These are phyloP conservation scores for Coemansia aciculifera DNA, from an alignment of 192 early-diverging fungal species.

Conservation along the genomic window DNA sequence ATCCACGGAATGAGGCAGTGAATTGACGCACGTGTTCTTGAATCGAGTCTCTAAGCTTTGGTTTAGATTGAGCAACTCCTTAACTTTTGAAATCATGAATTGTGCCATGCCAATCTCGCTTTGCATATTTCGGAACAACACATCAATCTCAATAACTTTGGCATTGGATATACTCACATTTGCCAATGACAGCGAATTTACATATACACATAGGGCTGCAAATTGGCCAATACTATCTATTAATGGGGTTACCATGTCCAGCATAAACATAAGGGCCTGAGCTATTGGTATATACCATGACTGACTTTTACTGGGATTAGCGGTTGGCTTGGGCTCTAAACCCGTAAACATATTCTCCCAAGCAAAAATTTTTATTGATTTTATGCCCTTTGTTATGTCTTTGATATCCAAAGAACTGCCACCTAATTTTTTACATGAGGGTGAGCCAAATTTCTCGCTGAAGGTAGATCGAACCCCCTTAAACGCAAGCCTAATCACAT, in stretches of 20 bases:
- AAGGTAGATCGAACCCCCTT: not conserved
- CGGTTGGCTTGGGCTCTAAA: not conserved
- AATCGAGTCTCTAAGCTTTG: conserved; percentile 14
- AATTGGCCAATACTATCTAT: not conserved
- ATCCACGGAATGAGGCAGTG: conserved; percentile 3
- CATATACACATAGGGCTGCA: not conserved
- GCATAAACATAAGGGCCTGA: not conserved
- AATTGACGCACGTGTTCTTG: conserved; percentile 21
- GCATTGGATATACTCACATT: not conserved
- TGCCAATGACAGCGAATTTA: not conserved
- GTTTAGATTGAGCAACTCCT: conserved; percentile 1
- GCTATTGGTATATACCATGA: conserved; percentile 31
- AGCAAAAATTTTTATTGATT: conserved; percentile 37
- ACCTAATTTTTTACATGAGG: not conserved
- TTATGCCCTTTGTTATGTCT: conserved; percentile 23
- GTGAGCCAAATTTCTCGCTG: not conserved
- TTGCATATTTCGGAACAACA: not conserved
- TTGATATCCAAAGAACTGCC: not conserved
- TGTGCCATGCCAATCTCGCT: not conserved
- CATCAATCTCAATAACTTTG: not conserved
- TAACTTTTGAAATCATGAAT: not conserved
- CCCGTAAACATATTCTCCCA: conserved; percentile 34
- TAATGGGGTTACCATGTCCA: not conserved
- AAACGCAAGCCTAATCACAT: conserved; percentile 5
- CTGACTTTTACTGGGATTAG: not conserved